Evolutionary conservation across 805 yeast species (phyloP).

Genomic region (Henningerozyma blattae): DNA sequence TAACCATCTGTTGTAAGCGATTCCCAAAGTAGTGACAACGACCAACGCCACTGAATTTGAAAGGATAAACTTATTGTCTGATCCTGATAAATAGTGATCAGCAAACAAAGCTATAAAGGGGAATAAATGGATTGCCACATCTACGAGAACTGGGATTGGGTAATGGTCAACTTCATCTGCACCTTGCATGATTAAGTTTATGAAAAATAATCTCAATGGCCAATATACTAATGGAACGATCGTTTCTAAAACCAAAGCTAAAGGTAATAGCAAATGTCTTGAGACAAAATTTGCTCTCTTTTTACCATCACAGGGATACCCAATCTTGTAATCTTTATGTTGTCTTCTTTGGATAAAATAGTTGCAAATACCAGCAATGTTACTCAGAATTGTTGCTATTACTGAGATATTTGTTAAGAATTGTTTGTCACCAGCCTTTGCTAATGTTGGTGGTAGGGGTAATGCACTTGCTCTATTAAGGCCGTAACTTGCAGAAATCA

Average conservation of each 20-base stretch:
- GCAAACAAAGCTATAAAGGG: constrained; percentile 41
- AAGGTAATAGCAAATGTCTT: constrained; percentile 29
- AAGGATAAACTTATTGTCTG: constrained; percentile 30
- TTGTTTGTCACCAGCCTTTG: constrained; percentile 55
- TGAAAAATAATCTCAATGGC: constrained; percentile 46
- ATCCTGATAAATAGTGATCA: constrained; percentile 39
- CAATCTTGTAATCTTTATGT: background rate
- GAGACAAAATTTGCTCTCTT: constrained; percentile 19
- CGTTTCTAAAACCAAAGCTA: constrained; percentile 45
- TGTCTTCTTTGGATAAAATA: constrained; percentile 16
- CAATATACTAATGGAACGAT: constrained; percentile 58
- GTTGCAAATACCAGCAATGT: constrained; percentile 27
- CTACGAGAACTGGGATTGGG: constrained; percentile 38
- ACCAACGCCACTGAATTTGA: constrained; percentile 29
- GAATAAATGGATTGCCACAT: constrained; percentile 45
- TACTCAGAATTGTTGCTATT: constrained; percentile 33
- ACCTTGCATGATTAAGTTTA: constrained; percentile 34
- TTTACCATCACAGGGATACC: background rate
- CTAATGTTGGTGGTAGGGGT: constrained; percentile 37
- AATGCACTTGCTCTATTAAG: constrained; percentile 16
- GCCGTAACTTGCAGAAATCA: constrained; percentile 18
- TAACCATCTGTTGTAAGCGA: constrained; percentile 42
- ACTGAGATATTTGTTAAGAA: constrained; percentile 61
- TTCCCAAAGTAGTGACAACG: constrained; percentile 29
- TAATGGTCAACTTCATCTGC: constrained; percentile 12